Evolutionary conservation across 1,284 basidiomycete genomes (phyloP).

Genomic region (Cutaneotrichosporon arboriforme): DNA sequence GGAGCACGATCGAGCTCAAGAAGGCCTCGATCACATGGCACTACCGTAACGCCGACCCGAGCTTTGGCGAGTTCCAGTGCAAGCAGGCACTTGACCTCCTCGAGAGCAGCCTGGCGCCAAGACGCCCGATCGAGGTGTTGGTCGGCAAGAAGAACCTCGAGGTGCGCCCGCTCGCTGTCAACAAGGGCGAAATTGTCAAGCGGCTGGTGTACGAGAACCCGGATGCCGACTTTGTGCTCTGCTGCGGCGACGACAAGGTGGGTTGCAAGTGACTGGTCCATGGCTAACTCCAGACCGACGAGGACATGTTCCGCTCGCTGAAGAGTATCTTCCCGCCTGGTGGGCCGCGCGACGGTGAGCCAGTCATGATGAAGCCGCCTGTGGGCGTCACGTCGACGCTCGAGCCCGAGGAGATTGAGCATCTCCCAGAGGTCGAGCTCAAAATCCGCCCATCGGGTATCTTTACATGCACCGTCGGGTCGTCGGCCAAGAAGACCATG

Average conservation of each 20-base stretch:
- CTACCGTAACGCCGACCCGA: constrained; percentile 86
- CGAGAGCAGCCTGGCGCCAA: constrained; percentile 83
- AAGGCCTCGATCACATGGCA: constrained; percentile 98
- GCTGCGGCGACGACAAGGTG: constrained; percentile 96
- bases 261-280: constrained; percentile 25
- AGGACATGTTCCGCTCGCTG: constrained; percentile 92
- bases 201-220: constrained; percentile 85
- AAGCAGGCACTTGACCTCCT: constrained; percentile 93
- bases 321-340: constrained; percentile 51
- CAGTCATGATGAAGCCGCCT: constrained; percentile 63
- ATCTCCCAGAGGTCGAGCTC: constrained; percentile 57
- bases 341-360: constrained; percentile 48
- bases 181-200: constrained; percentile 98
- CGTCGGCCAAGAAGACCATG: constrained; percentile 76
- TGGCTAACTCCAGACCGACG: constrained; percentile 67
- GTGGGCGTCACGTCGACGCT: constrained; percentile 60
- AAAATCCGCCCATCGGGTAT: constrained; percentile 62
- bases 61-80: constrained; percentile 93
- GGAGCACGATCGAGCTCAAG: constrained; percentile 94
- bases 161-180: constrained; percentile 87
- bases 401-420: constrained; percentile 46
- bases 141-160: constrained; percentile 98
- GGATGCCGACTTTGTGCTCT: constrained; percentile 91
- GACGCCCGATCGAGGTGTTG: constrained; percentile 86
- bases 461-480: constrained; percentile 82